Evolutionary conservation across 768 basidiomycete genomes (phyloP).

Genomic region (Royoungia palumana): DNA sequence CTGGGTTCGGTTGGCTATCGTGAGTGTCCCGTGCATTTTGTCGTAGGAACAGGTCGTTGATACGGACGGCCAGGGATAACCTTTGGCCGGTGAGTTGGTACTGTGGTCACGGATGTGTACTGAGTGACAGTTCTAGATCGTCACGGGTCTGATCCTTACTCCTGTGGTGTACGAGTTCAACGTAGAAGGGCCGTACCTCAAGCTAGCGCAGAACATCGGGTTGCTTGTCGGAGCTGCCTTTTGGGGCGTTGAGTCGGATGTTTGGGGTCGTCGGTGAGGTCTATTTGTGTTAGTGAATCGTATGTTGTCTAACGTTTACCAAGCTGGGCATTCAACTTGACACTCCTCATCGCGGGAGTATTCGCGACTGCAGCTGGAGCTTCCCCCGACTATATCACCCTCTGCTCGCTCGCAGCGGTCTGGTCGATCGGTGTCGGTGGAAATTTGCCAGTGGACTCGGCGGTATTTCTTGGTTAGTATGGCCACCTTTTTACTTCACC

Average conservation of each 20-base stretch:
- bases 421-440: conserved; percentile 73
- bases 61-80: conserved; percentile 48
- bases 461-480: conserved; percentile 64
- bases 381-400: conserved; percentile 47
- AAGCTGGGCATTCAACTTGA: conserved; percentile 68
- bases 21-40: conserved; percentile 32
- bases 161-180: conserved; percentile 65
- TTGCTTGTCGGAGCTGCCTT: conserved; percentile 65
- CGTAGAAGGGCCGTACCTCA: conserved; percentile 58
- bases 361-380: conserved; percentile 65
- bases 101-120: background rate
- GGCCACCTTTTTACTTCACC: background rate
- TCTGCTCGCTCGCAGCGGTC: conserved; percentile 51
- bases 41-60: background rate
- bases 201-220: conserved; percentile 70
- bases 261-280: conserved; percentile 64
- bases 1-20: conserved; percentile 78
- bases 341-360: conserved; percentile 61
- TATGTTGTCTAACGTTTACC: conserved; percentile 6
- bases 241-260: conserved; percentile 65
- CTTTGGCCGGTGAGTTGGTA: conserved; percentile 59
- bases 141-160: conserved; percentile 61
- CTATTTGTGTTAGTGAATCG: background rate
- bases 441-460: conserved; percentile 71
- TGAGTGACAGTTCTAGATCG: conserved; percentile 41